Percentiles rank a stretch among this genome's conserved stretches.
Evolutionary conservation across 345 rosid species (phyloP).

Genomic region (Gynandropsis gynandra): DNA sequence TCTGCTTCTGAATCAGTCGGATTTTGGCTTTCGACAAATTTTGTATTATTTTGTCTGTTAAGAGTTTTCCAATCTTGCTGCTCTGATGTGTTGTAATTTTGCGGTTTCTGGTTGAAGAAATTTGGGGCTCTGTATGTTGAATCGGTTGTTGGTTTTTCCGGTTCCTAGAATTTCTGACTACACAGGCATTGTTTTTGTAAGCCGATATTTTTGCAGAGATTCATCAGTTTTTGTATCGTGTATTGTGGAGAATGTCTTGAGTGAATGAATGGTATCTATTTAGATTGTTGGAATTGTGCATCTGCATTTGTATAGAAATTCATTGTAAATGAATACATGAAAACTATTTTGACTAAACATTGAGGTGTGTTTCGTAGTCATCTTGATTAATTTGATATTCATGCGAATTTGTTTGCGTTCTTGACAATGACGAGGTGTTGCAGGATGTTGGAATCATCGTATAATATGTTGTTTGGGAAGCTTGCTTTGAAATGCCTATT

Average conservation of each 20-base stretch:
- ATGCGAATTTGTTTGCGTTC: not conserved
- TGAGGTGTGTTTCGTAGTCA: not conserved
- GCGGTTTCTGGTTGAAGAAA: not conserved
- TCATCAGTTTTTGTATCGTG: too few relatives aligned
- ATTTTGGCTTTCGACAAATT: not conserved
- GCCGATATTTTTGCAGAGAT: too few relatives aligned
- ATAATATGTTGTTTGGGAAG: conserved; percentile 75
- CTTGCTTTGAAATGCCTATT: conserved; percentile 67
- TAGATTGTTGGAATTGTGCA: too few relatives aligned
- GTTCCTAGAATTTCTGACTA: not conserved
- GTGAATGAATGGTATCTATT: too few relatives aligned
- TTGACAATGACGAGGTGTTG: conserved; percentile 11
- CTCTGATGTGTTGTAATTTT: not conserved
- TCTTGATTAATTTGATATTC: not conserved
- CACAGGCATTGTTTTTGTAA: not conserved
- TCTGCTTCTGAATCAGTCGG: not conserved
- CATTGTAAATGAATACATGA: not conserved
- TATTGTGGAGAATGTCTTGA: too few relatives aligned
- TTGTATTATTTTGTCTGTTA: not conserved
- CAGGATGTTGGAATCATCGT: conserved; percentile 90
- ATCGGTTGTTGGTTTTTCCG: not conserved
- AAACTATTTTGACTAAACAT: not conserved
- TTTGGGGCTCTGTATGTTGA: not conserved
- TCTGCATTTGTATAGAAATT: not conserved
- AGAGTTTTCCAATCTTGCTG: not conserved